Conservation (phyloP, 2,329 filamentous ascomycete species). For the Xylaria sp. region DNA sequence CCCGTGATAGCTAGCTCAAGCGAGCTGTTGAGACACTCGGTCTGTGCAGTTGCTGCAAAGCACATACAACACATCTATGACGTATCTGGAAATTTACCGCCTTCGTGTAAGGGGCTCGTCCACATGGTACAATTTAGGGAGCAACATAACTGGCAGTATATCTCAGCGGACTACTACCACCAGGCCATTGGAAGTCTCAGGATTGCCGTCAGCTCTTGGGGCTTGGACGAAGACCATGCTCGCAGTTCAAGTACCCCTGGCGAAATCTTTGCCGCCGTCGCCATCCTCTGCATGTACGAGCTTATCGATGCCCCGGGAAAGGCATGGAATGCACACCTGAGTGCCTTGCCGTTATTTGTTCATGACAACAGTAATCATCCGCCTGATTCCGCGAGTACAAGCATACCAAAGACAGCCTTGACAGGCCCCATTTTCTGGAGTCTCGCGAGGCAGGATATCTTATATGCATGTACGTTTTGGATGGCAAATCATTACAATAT, state of each 20-base stretch:
- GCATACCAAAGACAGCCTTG: constrained; percentile 55
- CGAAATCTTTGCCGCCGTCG: constrained; percentile 64
- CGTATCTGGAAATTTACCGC: too few relatives aligned
- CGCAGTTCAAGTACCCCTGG: constrained; percentile 25
- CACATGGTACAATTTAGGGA: too few relatives aligned
- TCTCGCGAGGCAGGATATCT: constrained; percentile 66
- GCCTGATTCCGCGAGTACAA: constrained; percentile 20
- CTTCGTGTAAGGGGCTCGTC: too few relatives aligned
- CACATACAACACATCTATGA: constrained; percentile 35
- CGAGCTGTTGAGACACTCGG: constrained; percentile 52
- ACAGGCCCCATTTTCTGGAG: constrained; percentile 66
- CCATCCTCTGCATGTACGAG: constrained; percentile 69
- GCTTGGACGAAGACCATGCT: constrained; percentile 19
- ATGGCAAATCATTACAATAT: too few relatives aligned
- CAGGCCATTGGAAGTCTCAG: constrained; percentile 55
- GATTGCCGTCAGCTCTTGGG: constrained; percentile 34
- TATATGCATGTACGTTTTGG: constrained; percentile 57
- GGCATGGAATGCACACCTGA: constrained; percentile 67
- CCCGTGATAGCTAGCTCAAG: constrained; percentile 58
- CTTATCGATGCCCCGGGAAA: constrained; percentile 66
- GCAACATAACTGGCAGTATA: constrained; percentile 52
- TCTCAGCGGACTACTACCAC: constrained; percentile 63
- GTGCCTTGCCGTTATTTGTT: constrained; percentile 65
- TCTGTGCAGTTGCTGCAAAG: constrained; percentile 64
- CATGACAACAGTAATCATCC: constrained; percentile 45